A percentile compares a stretch with the other conserved stretches of the same genome.
These are phyloP conservation scores for Neoboletus magnificus DNA, from an alignment of 768 basidiomycete genomes.

Conservation along the genomic window DNA sequence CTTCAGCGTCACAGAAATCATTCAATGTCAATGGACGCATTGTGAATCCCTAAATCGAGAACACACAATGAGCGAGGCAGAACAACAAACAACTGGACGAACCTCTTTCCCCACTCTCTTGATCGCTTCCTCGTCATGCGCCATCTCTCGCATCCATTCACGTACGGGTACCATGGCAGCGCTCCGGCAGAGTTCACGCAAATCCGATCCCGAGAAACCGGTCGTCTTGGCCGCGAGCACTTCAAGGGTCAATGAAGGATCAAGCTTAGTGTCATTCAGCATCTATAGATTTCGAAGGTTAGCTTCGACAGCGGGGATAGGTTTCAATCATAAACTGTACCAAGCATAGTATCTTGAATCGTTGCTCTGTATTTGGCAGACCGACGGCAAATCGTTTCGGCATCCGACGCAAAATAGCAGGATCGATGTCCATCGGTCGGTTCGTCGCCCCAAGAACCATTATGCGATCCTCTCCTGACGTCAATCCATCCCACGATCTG, in stretches of 20 bases:
- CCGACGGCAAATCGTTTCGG: slow-evolving; percentile 91
- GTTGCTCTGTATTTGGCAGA: slow-evolving; percentile 74
- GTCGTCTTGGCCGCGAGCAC: slow-evolving; percentile 65
- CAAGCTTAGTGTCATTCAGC: slow-evolving; percentile 73
- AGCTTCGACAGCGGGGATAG: background rate
- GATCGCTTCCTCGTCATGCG: slow-evolving; percentile 47
- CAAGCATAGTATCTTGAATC: slow-evolving; percentile 78
- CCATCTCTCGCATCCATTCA: slow-evolving; percentile 65
- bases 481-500: slow-evolving; percentile 93
- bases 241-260: slow-evolving; percentile 57
- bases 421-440: slow-evolving; percentile 87
- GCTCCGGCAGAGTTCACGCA: slow-evolving; percentile 88
- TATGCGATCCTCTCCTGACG: slow-evolving; percentile 77
- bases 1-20: slow-evolving; percentile 60
- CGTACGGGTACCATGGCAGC: slow-evolving; percentile 93
- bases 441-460: slow-evolving; percentile 95
- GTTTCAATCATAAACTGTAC: slow-evolving; percentile 38
- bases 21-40: slow-evolving; percentile 66
- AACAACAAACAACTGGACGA: background rate
- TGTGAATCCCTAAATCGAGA: slow-evolving; percentile 58
- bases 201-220: slow-evolving; percentile 84
- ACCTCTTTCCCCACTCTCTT: slow-evolving; percentile 45
- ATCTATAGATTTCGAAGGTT: slow-evolving; percentile 48
- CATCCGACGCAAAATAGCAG: slow-evolving; percentile 91
- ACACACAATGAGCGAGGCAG: background rate